These are phyloP conservation scores for Pelargonium australe DNA, from an alignment of 441 rosid genomes.

Conservation along the genomic window DNA sequence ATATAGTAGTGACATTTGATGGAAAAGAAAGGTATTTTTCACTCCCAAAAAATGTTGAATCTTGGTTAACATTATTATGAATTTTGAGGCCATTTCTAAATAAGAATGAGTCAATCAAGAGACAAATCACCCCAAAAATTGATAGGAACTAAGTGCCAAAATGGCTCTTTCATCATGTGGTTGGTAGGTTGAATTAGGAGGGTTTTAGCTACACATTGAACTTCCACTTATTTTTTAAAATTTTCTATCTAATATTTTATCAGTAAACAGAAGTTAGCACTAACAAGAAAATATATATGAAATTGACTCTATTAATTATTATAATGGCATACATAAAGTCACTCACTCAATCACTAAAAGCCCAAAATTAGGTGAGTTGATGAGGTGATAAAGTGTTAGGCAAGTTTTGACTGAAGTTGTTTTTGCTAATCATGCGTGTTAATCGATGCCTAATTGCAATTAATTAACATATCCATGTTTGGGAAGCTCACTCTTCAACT, in stretches of 20 bases:
- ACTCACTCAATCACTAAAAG: background rate
- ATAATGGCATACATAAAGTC: too few species aligned
- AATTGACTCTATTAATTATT: slow-evolving; percentile 3
- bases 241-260: background rate
- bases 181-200: background rate
- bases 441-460: slow-evolving; percentile 16
- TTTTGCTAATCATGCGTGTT: slow-evolving; percentile 13
- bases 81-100: background rate
- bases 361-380: slow-evolving; percentile 17
- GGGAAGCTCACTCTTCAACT: slow-evolving; percentile 17
- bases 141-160: background rate
- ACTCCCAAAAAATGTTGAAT: background rate
- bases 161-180: background rate
- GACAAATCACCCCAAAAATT: background rate
- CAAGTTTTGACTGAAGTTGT: slow-evolving; percentile 26
- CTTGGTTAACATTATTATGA: background rate
- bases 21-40: background rate
- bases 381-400: slow-evolving; percentile 27
- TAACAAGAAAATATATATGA: background rate
- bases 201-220: background rate
- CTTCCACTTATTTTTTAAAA: background rate
- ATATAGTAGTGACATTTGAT: background rate
- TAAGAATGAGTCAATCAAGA: background rate
- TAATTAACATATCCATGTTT: slow-evolving; percentile 20
- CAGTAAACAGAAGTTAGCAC: background rate